Base-by-base conservation (phyloP, 140 eudicot species). In the Senecio squalidus region DNA sequence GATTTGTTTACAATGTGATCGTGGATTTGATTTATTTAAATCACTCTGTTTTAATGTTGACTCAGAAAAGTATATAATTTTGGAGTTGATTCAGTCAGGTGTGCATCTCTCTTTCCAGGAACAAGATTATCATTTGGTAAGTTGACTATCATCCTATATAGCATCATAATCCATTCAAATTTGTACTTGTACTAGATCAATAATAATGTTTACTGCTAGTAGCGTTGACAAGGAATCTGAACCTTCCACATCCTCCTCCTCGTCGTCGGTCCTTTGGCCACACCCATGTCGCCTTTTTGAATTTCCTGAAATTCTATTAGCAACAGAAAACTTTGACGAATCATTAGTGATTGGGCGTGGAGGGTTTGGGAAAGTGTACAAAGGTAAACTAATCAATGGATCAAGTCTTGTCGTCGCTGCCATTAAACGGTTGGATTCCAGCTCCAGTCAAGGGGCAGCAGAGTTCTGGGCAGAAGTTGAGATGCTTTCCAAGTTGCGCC, bases 381-480 rank as follows among this genome's bases (percentile, higher is more conserved):
- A 14, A 63, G 69, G 69, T n/a, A 46, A 3, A 0, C 4, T 63
- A 3, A 4, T 3, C 5, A n/a, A 14, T 47, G 59, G 46, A 15
- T 6, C 30, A 1, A 7, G 10, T 33, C n/a, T 0, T 20, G 65
- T 58, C 1, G 5, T 7, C 14, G 39, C 51, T 23, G 70, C 60
- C 21, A 64, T 64, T 22, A 64, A 64, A 51, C 27, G 70, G 20
- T 51, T 64, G 20, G 48, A 64, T 25, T 6, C 27, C 26, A 50
- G 0, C 16, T 50, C 60, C 18, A 50, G 0, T 33, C 70, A 64
- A 24, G 70, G 70, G 10, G 51, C 39, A 15, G 7, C 31, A 0
- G 70, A 64, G 17, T 64, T 64, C 25, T 64, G 70, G 70, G 26
- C 70, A 1, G 61, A 64, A 36, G 39, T 64, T 21, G 60, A 30